These are phyloP conservation scores for Amanita rubescens DNA, from an alignment of 768 basidiomycete genomes.

Conservation along the genomic window DNA sequence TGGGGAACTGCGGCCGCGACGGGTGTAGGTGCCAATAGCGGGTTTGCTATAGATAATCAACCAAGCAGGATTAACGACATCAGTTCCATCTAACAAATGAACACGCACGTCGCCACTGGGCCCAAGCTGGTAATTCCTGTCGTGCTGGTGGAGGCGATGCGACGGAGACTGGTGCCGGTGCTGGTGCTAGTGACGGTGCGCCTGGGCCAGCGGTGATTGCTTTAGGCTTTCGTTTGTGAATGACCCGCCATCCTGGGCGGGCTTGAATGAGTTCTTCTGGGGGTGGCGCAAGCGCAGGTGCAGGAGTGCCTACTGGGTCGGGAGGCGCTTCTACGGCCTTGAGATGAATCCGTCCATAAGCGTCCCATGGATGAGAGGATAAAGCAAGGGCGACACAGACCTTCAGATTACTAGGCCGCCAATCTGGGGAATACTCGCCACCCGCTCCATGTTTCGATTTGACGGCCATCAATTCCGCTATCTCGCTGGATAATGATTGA, in stretches of 20 bases:
- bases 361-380: not conserved
- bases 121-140: constrained; percentile 66
- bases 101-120: constrained; percentile 74
- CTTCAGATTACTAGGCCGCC: constrained; percentile 48
- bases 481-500: constrained; percentile 45
- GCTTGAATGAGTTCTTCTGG: constrained; percentile 47
- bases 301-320: constrained; percentile 20
- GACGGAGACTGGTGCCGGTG: constrained; percentile 31
- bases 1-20: constrained; percentile 26
- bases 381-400: constrained; percentile 7
- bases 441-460: constrained; percentile 78
- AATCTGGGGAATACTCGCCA: constrained; percentile 71
- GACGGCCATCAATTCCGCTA: constrained; percentile 75
- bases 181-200: constrained; percentile 30
- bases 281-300: constrained; percentile 39
- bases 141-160: constrained; percentile 38
- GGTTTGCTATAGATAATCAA: constrained; percentile 46
- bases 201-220: constrained; percentile 33
- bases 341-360: constrained; percentile 5
- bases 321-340: constrained; percentile 31
- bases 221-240: constrained; percentile 53
- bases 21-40: constrained; percentile 46
- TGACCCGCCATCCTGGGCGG: constrained; percentile 68
- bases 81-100: not conserved
- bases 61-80: not conserved